A percentile compares a stretch with the other conserved stretches of the same genome.
These are phyloP conservation scores for Fraxinus pennsylvanica DNA, from an alignment of 257 asterid genomes.

Conservation along the genomic window DNA sequence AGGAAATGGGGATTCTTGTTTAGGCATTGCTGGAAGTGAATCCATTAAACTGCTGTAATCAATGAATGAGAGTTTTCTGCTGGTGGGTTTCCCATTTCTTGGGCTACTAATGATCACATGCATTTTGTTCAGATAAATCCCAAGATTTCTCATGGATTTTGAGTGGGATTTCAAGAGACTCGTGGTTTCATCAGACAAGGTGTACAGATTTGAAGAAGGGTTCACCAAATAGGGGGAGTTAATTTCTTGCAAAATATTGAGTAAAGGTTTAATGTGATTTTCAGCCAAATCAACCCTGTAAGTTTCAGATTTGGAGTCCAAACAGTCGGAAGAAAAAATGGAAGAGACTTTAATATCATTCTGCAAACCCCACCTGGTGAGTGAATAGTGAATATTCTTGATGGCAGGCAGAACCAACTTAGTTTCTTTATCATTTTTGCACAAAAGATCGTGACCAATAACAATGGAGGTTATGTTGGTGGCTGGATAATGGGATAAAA, in stretches of 20 bases:
- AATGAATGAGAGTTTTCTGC: constrained; percentile 56
- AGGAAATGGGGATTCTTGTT: constrained; percentile 44
- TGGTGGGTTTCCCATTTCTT: constrained; percentile 31
- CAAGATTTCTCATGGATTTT: constrained; percentile 43
- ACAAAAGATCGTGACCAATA: constrained; percentile 55
- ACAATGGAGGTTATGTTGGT: constrained; percentile 56
- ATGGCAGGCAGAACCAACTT: constrained; percentile 50
- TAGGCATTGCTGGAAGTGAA: constrained; percentile 52
- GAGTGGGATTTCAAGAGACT: constrained; percentile 36
- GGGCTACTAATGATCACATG: constrained; percentile 20
- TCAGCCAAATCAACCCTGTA: constrained; percentile 45
- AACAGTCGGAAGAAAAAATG: constrained; percentile 57
- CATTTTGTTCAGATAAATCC: constrained; percentile 30
- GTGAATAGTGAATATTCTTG: constrained; percentile 78
- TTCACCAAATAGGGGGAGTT: constrained; percentile 51
- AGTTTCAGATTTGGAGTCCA: constrained; percentile 29
- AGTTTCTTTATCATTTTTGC: constrained; percentile 37
- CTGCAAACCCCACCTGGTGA: constrained; percentile 88
- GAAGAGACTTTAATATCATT: constrained; percentile 57
- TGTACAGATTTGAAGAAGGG: constrained; percentile 23
- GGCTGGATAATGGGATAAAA: constrained; percentile 65
- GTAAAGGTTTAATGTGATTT: constrained; percentile 46
- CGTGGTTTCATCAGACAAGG: constrained; percentile 30
- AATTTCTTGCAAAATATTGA: constrained; percentile 41
- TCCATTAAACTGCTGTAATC: constrained; percentile 29